Evolutionary conservation across 2,329 filamentous ascomycete species (phyloP).

Genomic region (Penicillium polonicum): DNA sequence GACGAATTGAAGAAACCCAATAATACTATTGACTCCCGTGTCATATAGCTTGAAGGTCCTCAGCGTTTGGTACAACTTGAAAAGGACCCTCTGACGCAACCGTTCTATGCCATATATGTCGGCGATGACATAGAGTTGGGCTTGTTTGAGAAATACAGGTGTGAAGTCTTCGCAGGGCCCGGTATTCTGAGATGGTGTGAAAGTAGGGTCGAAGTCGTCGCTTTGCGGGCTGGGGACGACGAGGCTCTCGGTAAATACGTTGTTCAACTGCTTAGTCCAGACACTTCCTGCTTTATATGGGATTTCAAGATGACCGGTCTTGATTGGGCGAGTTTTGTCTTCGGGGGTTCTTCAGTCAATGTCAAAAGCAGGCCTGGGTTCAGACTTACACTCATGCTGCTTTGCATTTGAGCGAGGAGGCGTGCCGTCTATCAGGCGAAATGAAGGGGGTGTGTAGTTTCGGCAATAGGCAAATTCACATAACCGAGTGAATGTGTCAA

Average conservation of each 20-base stretch:
- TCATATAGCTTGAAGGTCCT: constrained; percentile 11
- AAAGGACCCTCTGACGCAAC: constrained; percentile 32
- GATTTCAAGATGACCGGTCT: neutral
- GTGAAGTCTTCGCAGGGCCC: constrained; percentile 28
- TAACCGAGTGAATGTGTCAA: constrained; percentile 1
- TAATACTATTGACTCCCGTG: constrained; percentile 28
- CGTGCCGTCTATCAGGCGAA: neutral
- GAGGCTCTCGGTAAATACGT: constrained; percentile 3
- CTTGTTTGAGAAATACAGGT: constrained; percentile 42
- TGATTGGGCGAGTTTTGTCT: too few relatives aligned
- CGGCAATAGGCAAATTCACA: neutral
- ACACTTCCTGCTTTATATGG: constrained; percentile 11
- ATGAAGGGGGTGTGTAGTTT: neutral
- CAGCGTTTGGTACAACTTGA: constrained; percentile 29
- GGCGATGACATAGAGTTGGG: constrained; percentile 41
- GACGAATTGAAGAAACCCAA: constrained; percentile 37
- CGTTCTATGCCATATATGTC: constrained; percentile 41
- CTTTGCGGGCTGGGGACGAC: neutral
- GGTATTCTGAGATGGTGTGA: constrained; percentile 13
- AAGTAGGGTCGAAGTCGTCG: neutral
- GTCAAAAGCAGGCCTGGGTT: neutral
- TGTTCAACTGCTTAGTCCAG: constrained; percentile 5
- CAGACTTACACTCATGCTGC: neutral
- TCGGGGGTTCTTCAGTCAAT: too few relatives aligned
- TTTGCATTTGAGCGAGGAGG: neutral